Conservation (phyloP, 108 stramenopile species). For the Stephanodiscus triporus region DNA sequence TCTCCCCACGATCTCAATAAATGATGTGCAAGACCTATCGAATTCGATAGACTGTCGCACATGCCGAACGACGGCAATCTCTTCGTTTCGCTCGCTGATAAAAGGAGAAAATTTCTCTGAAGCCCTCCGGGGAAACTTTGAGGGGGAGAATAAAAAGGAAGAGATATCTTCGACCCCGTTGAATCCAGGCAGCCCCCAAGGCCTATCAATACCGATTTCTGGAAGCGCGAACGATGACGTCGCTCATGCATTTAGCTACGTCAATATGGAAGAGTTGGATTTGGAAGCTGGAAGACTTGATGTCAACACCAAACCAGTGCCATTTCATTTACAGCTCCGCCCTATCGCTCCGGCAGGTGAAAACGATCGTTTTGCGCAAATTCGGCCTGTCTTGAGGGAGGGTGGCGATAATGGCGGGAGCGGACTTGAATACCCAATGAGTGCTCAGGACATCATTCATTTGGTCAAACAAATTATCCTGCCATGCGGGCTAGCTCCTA, state of each 20-base stretch:
- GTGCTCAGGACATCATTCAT: slow-evolving; percentile 10
- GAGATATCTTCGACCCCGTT: not conserved
- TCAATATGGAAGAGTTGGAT: slow-evolving; percentile 30
- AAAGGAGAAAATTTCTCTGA: too few relatives aligned
- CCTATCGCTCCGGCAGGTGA: slow-evolving; percentile 18
- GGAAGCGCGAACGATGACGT: not conserved
- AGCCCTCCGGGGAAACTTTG: too few relatives aligned
- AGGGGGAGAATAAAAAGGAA: not conserved
- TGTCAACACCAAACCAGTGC: not conserved
- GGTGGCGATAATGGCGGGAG: not conserved
- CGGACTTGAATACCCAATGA: slow-evolving; percentile 10
- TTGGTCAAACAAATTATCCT: slow-evolving; percentile 32
- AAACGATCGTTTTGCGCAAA: slow-evolving; percentile 11
- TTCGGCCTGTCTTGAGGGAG: not conserved
- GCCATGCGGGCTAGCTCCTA: slow-evolving; percentile 26
- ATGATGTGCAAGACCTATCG: slow-evolving; percentile 8
- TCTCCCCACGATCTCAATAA: slow-evolving; percentile 33
- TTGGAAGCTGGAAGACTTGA: slow-evolving; percentile 11
- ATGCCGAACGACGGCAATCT: slow-evolving; percentile 19
- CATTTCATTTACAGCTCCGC: slow-evolving; percentile 14
- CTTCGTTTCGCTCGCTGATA: slow-evolving; percentile 5
- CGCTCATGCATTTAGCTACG: slow-evolving; percentile 24
- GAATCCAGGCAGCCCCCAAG: not conserved
- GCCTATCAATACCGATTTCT: slow-evolving; percentile 18
- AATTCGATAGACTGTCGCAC: slow-evolving; percentile 15